These are phyloP conservation scores for Sorghum bicolor DNA, from an alignment of 176 grass and related monocot species.

Conservation along the genomic window Sorghum_bicolor_NCBIv3 NC_012872.2:64354501-64355000, in stretches of 20 bases:
- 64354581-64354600: not conserved
- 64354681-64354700: not conserved
- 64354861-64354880: not conserved
- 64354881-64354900: not conserved
- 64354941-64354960: too few relatives aligned
- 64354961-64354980: too few relatives aligned
- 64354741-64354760: not conserved
- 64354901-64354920: not conserved
- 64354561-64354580: not conserved
- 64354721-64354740: not conserved
- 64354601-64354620: not conserved
- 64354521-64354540: conserved; percentile 13
- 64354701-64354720: conserved; percentile 22
- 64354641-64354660: not conserved
- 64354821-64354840: not conserved
- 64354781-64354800: not conserved
- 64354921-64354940: too few relatives aligned
- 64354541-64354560: not conserved
- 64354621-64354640: not conserved
- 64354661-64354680: not conserved
- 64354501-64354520: conserved; percentile 35
- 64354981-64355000: too few relatives aligned
- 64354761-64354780: not conserved
- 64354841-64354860: not conserved
- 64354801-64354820: not conserved